phyloP scores from a whole-genome alignment of 1,284 basidiomycete genomes.

The Austroboletus rostrupii region DNA sequence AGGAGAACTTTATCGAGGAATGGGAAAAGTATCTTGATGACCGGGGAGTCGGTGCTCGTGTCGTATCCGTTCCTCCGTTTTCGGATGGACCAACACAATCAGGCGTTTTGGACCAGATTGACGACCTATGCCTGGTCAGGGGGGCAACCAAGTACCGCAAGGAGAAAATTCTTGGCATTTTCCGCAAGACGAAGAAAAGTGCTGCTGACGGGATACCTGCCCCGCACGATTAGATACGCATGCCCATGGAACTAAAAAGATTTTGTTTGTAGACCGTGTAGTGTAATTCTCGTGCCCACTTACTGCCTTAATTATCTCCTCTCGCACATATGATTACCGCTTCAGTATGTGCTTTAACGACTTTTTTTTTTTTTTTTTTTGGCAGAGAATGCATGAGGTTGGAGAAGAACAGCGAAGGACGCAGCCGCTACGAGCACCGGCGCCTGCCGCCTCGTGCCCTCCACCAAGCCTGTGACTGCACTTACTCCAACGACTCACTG shows the following conservation, averaged over 20 bases:
- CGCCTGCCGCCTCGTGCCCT: too few relatives aligned
- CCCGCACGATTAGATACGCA: background rate
- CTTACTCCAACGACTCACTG: too few relatives aligned
- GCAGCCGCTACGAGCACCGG: too few relatives aligned
- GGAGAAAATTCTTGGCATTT: conserved; percentile 15
- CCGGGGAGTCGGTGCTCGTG: conserved; percentile 18
- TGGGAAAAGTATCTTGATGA: conserved; percentile 12
- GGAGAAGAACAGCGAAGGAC: too few relatives aligned
- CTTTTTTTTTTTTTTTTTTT: too few relatives aligned
- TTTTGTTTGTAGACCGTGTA: background rate
- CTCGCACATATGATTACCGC: too few relatives aligned
- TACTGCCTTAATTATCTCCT: background rate
- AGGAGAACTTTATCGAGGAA: conserved; percentile 3
- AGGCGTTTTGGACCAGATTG: conserved; percentile 11
- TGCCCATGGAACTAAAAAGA: background rate
- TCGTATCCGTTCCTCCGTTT: conserved; percentile 10
- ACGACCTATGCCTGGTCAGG: conserved; percentile 26
- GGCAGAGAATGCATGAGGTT: too few relatives aligned
- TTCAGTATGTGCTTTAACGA: too few relatives aligned
- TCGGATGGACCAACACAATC: background rate
- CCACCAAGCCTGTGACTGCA: too few relatives aligned
- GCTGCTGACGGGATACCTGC: background rate
- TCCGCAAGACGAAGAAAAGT: conserved; percentile 16
- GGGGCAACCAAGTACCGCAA: conserved; percentile 18
- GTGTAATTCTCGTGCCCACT: background rate